Conservation (phyloP, 2,329 filamentous ascomycete genomes). For the Botrytis tulipae region DNA sequence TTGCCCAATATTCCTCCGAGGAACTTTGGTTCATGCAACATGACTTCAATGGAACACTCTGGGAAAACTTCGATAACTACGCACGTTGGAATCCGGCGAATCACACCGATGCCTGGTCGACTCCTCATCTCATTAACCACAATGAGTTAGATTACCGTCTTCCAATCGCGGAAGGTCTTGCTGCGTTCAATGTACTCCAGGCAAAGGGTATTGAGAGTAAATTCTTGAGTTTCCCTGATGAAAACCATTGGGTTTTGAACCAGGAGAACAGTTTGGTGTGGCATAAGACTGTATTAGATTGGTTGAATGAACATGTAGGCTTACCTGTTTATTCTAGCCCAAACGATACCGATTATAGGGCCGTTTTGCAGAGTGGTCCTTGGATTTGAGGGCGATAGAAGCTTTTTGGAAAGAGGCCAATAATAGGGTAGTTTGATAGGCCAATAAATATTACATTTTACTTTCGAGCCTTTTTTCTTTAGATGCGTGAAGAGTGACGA, state of each 20-base stretch:
- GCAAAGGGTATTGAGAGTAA: slow-evolving; percentile 56
- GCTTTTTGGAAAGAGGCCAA: not conserved
- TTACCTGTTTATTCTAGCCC: slow-evolving; percentile 17
- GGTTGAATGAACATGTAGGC: slow-evolving; percentile 50
- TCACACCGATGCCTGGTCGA: slow-evolving; percentile 68
- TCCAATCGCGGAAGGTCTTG: slow-evolving; percentile 72
- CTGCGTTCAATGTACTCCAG: slow-evolving; percentile 56
- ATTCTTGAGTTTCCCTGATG: slow-evolving; percentile 63
- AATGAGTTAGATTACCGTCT: slow-evolving; percentile 84
- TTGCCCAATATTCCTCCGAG: slow-evolving; percentile 55
- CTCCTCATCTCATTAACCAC: slow-evolving; percentile 83
- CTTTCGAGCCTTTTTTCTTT: not conserved
- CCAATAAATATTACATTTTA: not conserved
- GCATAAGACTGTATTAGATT: slow-evolving; percentile 81
- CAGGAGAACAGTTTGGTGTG: slow-evolving; percentile 84
- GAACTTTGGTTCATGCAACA: slow-evolving; percentile 66
- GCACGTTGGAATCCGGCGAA: slow-evolving; percentile 65
- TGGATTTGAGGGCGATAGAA: slow-evolving; percentile 14
- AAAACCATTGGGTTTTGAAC: slow-evolving; percentile 77
- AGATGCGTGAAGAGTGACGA: not conserved
- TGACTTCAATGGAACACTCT: slow-evolving; percentile 60
- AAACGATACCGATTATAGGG: slow-evolving; percentile 16
- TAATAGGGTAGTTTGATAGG: not conserved
- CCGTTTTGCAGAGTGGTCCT: slow-evolving; percentile 5
- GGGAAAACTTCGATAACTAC: slow-evolving; percentile 60